Percentiles rank a stretch among this genome's conserved stretches.
These are phyloP conservation scores for Podila minutissima DNA, from an alignment of 192 early-diverging fungal genomes.

Conservation along the genomic window DNA sequence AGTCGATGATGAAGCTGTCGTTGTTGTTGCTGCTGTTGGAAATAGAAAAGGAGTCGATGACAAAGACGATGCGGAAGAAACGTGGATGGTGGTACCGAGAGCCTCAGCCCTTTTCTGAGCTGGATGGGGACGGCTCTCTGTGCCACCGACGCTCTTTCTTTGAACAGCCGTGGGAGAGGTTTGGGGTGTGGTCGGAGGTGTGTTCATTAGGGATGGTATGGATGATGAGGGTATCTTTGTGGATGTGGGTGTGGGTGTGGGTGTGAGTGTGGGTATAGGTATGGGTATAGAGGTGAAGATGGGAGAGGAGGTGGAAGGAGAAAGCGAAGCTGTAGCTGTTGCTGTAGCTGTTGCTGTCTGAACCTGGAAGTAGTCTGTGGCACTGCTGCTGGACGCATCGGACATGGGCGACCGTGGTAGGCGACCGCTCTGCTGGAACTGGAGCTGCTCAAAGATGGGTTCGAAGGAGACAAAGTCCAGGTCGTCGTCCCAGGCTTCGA, in stretches of 20 bases:
- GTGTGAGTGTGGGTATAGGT: no score
- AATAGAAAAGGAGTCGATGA: conserved; percentile 3
- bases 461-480: conserved; percentile 29
- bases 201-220: not conserved
- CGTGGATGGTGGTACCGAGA: not conserved
- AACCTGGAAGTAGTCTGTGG: conserved; percentile 24
- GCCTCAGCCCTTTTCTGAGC: not conserved
- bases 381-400: conserved; percentile 28
- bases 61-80: not conserved
- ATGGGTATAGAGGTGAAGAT: not conserved
- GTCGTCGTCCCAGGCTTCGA: conserved; percentile 43
- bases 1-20: conserved; percentile 8
- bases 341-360: not conserved
- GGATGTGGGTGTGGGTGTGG: no score
- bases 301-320: not conserved
- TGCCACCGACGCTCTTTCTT: not conserved
- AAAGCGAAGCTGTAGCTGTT: not conserved
- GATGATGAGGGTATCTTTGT: not conserved
- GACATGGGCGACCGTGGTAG: conserved; percentile 34
- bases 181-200: not conserved
- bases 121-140: not conserved
- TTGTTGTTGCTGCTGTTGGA: conserved; percentile 4
- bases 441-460: conserved; percentile 34
- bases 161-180: not conserved
- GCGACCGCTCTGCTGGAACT: not conserved